These are phyloP conservation scores for Fusarium fujikuroi DNA, from an alignment of 2,329 filamentous ascomycete genomes.

Conservation along the genomic window DNA sequence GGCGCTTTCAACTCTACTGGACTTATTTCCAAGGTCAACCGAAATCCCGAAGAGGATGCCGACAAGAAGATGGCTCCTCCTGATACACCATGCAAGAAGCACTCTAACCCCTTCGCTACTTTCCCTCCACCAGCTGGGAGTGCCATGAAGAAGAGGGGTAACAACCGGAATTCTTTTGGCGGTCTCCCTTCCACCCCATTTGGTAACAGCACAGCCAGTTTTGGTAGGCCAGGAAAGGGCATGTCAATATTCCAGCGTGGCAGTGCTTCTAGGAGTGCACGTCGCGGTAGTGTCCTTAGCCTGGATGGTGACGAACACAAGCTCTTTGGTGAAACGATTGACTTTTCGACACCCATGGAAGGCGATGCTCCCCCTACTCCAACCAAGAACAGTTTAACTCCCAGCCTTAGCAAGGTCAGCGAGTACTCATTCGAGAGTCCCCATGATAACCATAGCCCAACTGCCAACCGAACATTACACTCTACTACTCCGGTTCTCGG, in stretches of 20 bases:
- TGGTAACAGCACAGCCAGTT: slow-evolving; percentile 64
- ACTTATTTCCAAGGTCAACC: slow-evolving; percentile 93
- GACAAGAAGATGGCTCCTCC: slow-evolving; percentile 77
- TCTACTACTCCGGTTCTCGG: slow-evolving; percentile 56
- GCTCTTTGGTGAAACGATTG: slow-evolving; percentile 49
- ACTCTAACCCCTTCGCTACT: slow-evolving; percentile 74
- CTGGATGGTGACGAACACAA: slow-evolving; percentile 80
- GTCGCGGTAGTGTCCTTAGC: slow-evolving; percentile 79
- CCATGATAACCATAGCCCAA: slow-evolving; percentile 50
- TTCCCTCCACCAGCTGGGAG: slow-evolving; percentile 69
- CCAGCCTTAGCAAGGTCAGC: slow-evolving; percentile 54
- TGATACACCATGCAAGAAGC: slow-evolving; percentile 96
- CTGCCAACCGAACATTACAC: slow-evolving; percentile 57
- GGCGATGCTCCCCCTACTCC: slow-evolving; percentile 90
- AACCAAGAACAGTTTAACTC: slow-evolving; percentile 74
- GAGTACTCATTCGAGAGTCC: slow-evolving; percentile 55
- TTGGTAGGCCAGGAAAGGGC: slow-evolving; percentile 68
- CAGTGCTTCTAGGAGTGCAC: slow-evolving; percentile 55
- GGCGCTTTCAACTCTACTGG: slow-evolving; percentile 95
- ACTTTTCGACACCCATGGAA: slow-evolving; percentile 44
- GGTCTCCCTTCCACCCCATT: slow-evolving; percentile 84
- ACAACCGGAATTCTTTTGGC: slow-evolving; percentile 75
- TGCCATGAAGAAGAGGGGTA: slow-evolving; percentile 70
- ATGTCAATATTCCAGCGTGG: slow-evolving; percentile 74
- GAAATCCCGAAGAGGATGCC: slow-evolving; percentile 76